A percentile compares a stretch with the other conserved stretches of the same genome.
Evolutionary conservation across 2,329 filamentous ascomycete species (phyloP).

Genomic region (Monilinia aucupariae): DNA sequence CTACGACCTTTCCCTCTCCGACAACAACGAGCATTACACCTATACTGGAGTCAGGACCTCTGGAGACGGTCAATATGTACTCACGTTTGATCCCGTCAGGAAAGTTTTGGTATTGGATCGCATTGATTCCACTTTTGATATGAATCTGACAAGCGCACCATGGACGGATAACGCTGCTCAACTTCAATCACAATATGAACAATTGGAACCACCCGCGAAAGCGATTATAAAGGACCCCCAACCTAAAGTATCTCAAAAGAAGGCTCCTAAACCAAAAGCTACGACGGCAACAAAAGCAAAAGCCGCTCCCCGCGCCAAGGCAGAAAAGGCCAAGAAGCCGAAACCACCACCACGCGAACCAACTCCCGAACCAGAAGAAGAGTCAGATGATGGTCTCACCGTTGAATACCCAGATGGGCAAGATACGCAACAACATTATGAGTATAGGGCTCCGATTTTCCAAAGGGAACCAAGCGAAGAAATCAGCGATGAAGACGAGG

Average conservation of each 20-base stretch:
- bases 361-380: constrained; percentile 35
- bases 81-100: constrained; percentile 70
- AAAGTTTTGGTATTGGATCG: constrained; percentile 78
- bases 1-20: constrained; percentile 48
- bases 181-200: constrained; percentile 61
- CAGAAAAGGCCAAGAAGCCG: constrained; percentile 35
- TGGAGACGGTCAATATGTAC: constrained; percentile 54
- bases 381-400: constrained; percentile 52
- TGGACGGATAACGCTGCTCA: constrained; percentile 57
- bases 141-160: constrained; percentile 73
- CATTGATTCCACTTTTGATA: constrained; percentile 74
- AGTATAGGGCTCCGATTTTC: constrained; percentile 29
- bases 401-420: constrained; percentile 56
- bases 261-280: constrained; percentile 29
- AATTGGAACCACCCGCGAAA: constrained; percentile 41
- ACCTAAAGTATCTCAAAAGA: constrained; percentile 26
- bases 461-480: constrained; percentile 31
- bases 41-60: constrained; percentile 56
- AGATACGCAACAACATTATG: constrained; percentile 30
- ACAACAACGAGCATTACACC: constrained; percentile 50
- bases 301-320: constrained; percentile 31
- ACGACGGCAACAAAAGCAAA: constrained; percentile 30
- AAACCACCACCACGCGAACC: constrained; percentile 31
- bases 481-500: constrained; percentile 44
- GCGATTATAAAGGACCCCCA: constrained; percentile 8